Evolutionary conservation across 1,284 basidiomycete species (phyloP), one percentile per base, ranked within the genome.

Genomic region (Albatrellus sp.): DNA sequence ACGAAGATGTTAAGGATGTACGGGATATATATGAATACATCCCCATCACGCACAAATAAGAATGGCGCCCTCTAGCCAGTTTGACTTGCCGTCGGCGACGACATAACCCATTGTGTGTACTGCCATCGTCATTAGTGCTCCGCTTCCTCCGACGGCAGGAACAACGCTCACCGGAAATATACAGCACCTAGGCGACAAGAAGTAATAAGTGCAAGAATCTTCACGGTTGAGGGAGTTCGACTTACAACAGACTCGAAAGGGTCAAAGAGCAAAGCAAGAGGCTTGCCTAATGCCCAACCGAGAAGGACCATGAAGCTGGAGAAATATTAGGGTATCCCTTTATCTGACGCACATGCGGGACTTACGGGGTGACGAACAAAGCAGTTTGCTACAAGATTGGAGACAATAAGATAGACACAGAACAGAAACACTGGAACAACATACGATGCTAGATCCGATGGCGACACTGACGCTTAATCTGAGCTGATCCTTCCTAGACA

Each of bases 361-460:
- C 73, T 50, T 48, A 79, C 65, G 91, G 91, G 47, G 92, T 80
- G 46, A 94, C 82, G 53, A 92, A 88, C 20, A 92, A 72, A 1
- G 88, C 84, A 31, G 90, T 90, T 81, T 96, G 91, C 82, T 86
- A 40, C 19, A 16, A 47, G 36, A 4, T 29, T 31, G 14, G 35
- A 12, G 33, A 36, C 33, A 46, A 16, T 38, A 50, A 13, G 8
- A 17, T 14, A 53, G 50, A 14, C 17, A 6, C 37, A 38, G 17
- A 20, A 40, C 17, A 14, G 13, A 44, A 34, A 44, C 45, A 67
- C 6, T 9, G 14, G 9, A 1, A 9, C 13, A 29, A 38, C 77
- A 61, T 50, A 89, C 84, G 53, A 94, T 90, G 11, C 83, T 87
- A 0, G 86, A 87, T 7, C 90, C 90, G 30, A 93, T 80, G n/a